phyloP scores from a whole-genome alignment of 257 asterid genomes.

The Primulina eburnea region DNA sequence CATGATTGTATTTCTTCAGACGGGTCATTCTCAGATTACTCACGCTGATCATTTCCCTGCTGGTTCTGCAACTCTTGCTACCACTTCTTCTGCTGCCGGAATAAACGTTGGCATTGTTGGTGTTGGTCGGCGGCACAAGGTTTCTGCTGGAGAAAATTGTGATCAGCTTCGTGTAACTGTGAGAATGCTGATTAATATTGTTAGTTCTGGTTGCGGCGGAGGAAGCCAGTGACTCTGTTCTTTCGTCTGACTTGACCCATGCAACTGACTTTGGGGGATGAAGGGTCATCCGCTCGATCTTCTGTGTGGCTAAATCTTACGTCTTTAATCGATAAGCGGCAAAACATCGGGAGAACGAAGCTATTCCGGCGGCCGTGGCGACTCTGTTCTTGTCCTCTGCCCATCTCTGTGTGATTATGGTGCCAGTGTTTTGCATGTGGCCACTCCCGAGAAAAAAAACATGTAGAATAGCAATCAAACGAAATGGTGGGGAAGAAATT shows the following conservation, averaged over 20 bases:
- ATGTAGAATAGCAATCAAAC: too few species aligned
- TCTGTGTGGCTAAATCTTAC: slow-evolving; percentile 29
- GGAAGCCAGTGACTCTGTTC: slow-evolving; percentile 51
- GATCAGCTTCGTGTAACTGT: slow-evolving; percentile 41
- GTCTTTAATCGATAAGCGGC: slow-evolving; percentile 68
- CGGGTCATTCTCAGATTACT: slow-evolving; percentile 26
- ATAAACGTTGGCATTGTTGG: not conserved
- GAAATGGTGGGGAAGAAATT: too few species aligned
- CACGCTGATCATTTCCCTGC: slow-evolving; percentile 19
- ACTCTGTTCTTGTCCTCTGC: slow-evolving; percentile 32
- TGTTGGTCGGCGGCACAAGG: slow-evolving; percentile 18
- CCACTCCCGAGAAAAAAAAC: too few species aligned
- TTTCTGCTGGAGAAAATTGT: slow-evolving; percentile 18
- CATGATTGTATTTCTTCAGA: slow-evolving; percentile 9
- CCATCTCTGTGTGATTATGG: slow-evolving; percentile 30
- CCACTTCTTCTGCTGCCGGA: slow-evolving; percentile 20
- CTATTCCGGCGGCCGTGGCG: slow-evolving; percentile 35
- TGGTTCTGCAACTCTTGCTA: slow-evolving; percentile 32
- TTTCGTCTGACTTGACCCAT: slow-evolving; percentile 71
- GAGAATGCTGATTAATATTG: slow-evolving; percentile 18
- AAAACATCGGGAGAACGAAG: slow-evolving; percentile 59
- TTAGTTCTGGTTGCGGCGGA: slow-evolving; percentile 27
- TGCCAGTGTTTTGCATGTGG: not conserved
- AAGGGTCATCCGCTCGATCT: slow-evolving; percentile 45
- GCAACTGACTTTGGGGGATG: slow-evolving; percentile 86